These are phyloP conservation scores for Colletotrichum lini DNA, from an alignment of 2,329 filamentous ascomycete genomes.

Conservation along the genomic window DNA sequence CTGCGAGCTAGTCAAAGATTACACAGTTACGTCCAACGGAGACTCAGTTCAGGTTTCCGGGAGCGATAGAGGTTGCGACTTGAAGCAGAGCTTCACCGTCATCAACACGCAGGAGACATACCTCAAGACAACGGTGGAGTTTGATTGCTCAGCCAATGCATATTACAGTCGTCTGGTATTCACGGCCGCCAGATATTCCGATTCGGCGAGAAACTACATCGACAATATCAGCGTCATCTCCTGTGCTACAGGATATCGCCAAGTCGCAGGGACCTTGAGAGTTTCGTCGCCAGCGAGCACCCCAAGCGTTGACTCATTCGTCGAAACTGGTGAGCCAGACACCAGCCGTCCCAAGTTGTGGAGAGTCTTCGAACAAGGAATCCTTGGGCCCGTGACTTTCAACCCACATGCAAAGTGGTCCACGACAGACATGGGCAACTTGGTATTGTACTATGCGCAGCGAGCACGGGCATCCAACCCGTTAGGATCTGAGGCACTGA, in stretches of 20 bases:
- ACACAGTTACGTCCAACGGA: neutral
- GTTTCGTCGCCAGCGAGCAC: neutral
- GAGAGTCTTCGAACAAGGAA: constrained; percentile 20
- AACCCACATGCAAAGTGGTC: constrained; percentile 15
- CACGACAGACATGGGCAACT: constrained; percentile 14
- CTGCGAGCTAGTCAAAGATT: constrained; percentile 15
- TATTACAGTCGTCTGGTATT: constrained; percentile 19
- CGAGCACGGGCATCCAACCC: neutral
- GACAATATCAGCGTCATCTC: constrained; percentile 28
- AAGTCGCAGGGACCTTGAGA: neutral
- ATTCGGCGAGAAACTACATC: neutral
- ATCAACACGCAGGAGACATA: constrained; percentile 6
- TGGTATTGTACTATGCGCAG: constrained; percentile 15
- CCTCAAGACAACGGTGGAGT: constrained; percentile 7
- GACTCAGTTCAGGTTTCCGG: neutral
- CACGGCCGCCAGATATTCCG: neutral
- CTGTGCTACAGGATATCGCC: constrained; percentile 18
- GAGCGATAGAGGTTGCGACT: constrained; percentile 9
- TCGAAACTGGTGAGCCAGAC: neutral
- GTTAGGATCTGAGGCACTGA: neutral
- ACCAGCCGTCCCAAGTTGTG: constrained; percentile 12
- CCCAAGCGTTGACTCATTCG: constrained; percentile 5
- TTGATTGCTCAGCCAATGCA: constrained; percentile 16
- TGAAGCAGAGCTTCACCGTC: constrained; percentile 13
- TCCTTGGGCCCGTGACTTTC: constrained; percentile 3